A percentile compares a stretch with the other conserved stretches of the same genome.
phyloP scores from a whole-genome alignment of 2,329 filamentous ascomycete species.

The Alternaria sp. region DNA sequence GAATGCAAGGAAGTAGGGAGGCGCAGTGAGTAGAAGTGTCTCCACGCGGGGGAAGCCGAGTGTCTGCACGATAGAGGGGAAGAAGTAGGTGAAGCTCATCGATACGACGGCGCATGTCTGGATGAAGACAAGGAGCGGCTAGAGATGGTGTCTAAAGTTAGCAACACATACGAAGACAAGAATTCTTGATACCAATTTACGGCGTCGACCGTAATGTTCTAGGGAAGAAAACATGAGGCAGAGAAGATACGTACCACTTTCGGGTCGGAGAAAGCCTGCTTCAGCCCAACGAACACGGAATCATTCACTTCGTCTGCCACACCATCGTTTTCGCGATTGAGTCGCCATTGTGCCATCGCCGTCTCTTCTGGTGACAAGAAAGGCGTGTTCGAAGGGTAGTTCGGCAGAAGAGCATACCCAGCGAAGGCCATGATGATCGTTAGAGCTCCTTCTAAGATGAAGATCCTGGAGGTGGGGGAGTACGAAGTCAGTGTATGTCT shows the following conservation, averaged over 20 bases:
- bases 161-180: not conserved
- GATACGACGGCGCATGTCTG: conserved; percentile 61
- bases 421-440: conserved; percentile 27
- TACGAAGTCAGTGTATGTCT: not conserved
- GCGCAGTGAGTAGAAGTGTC: conserved; percentile 65
- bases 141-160: not conserved
- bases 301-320: conserved; percentile 24
- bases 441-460: conserved; percentile 32
- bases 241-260: conserved; percentile 44
- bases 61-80: conserved; percentile 68
- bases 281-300: conserved; percentile 51
- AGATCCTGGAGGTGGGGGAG: conserved; percentile 5
- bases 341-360: conserved; percentile 29
- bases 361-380: conserved; percentile 50
- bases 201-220: too few relatives aligned
- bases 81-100: conserved; percentile 67
- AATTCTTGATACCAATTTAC: not conserved
- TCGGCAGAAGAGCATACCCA: conserved; percentile 58
- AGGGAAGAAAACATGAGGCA: too few relatives aligned
- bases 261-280: conserved; percentile 59
- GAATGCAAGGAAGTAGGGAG: conserved; percentile 67
- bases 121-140: conserved; percentile 52
- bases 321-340: conserved; percentile 31
- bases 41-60: conserved; percentile 63
- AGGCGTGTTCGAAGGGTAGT: conserved; percentile 58